Evolutionary conservation across 148 eudicot genomes (phyloP), one percentile per base, ranked within the genome.

Genomic region (Rhododendron mucronatum): DNA sequence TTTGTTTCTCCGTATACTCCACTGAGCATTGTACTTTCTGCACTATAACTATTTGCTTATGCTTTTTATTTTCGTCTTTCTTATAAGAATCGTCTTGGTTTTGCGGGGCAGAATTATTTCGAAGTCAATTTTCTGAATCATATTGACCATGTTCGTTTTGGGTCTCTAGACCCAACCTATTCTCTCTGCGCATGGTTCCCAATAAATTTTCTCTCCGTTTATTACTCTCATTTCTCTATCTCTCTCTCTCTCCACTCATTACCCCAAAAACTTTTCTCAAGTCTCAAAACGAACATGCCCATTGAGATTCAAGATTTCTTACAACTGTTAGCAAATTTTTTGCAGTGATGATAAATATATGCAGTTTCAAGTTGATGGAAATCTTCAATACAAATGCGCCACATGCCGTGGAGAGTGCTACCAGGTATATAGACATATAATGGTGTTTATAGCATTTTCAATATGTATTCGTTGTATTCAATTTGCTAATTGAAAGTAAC

Each of bases 331-430:
- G 12, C 53, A 55, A 26, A 26, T 51, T 50, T 50, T 59, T 61
- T 91, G 89, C 94, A 97, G 99, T 84, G 99, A 97, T 86, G 98
- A 94, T 73, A 92, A 93, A 87, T 97, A 97, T 85, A 78, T 91
- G 91, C 98, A 93, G 87, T 97, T 94, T 90, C 99, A 97, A 92
- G 95, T 89, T 51, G 96, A 97, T 89, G 93, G 93, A 82, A 94
- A 97, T 90, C 98, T 97, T 83, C 98, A 95, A 65, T 97, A 95
- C 83, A 90, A 90, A 83, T 97, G 99, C 82, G 95, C 99, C 28
- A 93, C 98, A 57, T 97, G 99, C 88, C 95, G 99, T 57, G 99
- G 99, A 88, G 98, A 95, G 88, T 94, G 98, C 91, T 90, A 91
- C 86, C 96, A 93, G 99, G 99, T 95, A 84, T 44, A 86, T 45